A percentile compares a stretch with the other conserved stretches of the same genome.
Conservation (phyloP, 176 grass and related monocot genomes). For the Saccharum officinarum region DNA sequence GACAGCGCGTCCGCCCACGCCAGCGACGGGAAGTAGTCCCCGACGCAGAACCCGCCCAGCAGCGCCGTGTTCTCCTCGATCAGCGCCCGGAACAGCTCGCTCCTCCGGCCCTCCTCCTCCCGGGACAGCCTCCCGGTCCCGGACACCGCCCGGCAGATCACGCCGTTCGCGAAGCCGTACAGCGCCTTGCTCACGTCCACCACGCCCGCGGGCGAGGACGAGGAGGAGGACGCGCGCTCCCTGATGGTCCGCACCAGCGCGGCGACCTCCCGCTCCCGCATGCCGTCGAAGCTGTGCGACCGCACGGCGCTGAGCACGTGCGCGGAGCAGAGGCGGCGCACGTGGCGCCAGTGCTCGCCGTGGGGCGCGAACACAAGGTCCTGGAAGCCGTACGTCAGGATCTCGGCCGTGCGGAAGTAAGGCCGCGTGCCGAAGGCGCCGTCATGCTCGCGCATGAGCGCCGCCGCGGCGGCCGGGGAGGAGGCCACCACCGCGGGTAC, state of each 20-base stretch:
- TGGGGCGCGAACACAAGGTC: slow-evolving; percentile 62
- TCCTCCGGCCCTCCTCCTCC: slow-evolving; percentile 26
- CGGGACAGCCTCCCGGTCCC: slow-evolving; percentile 27
- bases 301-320: slow-evolving; percentile 47
- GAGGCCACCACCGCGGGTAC: slow-evolving; percentile 57
- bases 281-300: slow-evolving; percentile 1
- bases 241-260: slow-evolving; percentile 25
- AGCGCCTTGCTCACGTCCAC: slow-evolving; percentile 55
- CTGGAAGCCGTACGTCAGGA: slow-evolving; percentile 50
- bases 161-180: slow-evolving; percentile 44
- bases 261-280: slow-evolving; percentile 36
- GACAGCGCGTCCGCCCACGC: slow-evolving; percentile 37
- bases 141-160: slow-evolving; percentile 43
- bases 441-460: slow-evolving; percentile 64
- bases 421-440: slow-evolving; percentile 62
- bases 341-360: slow-evolving; percentile 71
- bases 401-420: slow-evolving; percentile 48
- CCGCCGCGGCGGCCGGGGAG: slow-evolving; percentile 53
- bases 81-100: slow-evolving; percentile 54
- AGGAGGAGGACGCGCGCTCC: neutral
- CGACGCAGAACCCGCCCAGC: slow-evolving; percentile 55
- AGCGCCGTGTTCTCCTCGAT: slow-evolving; percentile 52
- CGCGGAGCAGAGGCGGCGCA: slow-evolving; percentile 48
- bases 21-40: slow-evolving; percentile 50
- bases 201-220: neutral